A percentile compares a stretch with the other conserved stretches of the same genome.
These are phyloP conservation scores for Citrullus mucosospermus DNA, from an alignment of 306 rosid genomes.

Conservation along the genomic window DNA sequence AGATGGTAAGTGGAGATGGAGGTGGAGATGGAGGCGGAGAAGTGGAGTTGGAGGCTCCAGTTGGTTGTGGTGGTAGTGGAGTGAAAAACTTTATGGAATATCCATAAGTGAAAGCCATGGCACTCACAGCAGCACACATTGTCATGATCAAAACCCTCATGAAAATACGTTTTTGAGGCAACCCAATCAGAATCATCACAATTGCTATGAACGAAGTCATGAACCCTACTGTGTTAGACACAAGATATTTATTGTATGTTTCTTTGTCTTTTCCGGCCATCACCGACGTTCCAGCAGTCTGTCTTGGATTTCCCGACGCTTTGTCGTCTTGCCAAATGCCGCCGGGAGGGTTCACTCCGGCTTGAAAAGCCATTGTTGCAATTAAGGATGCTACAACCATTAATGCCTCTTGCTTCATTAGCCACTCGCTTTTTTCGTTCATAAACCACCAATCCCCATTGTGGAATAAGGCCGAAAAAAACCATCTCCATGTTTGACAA, in stretches of 20 bases:
- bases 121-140: not conserved
- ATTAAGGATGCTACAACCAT: slow-evolving; percentile 28
- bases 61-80: not conserved
- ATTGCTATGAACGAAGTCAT: not conserved
- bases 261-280: not conserved
- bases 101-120: not conserved
- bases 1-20: too few species aligned
- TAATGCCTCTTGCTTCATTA: slow-evolving; percentile 15
- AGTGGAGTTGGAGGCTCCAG: too few species aligned
- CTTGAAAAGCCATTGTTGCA: slow-evolving; percentile 26
- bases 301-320: too few species aligned
- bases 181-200: not conserved
- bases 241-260: not conserved
- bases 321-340: slow-evolving; percentile 14
- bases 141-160: not conserved
- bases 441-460: not conserved
- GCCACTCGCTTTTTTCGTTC: not conserved
- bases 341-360: slow-evolving; percentile 21
- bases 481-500: not conserved
- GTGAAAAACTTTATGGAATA: not conserved
- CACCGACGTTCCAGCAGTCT: not conserved
- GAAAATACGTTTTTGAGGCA: not conserved
- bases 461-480: not conserved
- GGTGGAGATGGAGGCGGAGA: not conserved
- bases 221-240: not conserved